These are phyloP conservation scores for Ligustrum vulgare DNA, from an alignment of 257 asterid species.

Conservation along the genomic window DNA sequence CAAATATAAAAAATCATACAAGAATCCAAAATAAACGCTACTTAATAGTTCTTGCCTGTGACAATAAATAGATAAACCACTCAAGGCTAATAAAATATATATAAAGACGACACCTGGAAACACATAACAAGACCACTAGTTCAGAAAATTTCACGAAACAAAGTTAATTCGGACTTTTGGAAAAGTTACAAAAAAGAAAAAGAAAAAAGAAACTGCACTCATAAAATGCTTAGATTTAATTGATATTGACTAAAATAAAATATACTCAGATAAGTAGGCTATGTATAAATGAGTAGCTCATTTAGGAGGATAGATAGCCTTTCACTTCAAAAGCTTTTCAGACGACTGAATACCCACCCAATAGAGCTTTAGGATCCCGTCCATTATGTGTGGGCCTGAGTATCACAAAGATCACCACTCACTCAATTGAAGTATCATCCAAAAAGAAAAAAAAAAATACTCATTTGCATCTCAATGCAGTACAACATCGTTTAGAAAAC, in stretches of 20 bases:
- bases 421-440: constrained; percentile 23
- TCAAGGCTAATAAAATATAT: background rate
- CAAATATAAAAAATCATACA: constrained; percentile 16
- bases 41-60: background rate
- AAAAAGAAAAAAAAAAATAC: constrained; percentile 16
- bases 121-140: constrained; percentile 8
- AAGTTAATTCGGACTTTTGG: background rate
- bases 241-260: background rate
- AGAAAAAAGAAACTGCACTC: background rate
- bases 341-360: constrained; percentile 42
- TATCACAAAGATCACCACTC: constrained; percentile 40
- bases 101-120: background rate
- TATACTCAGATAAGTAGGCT: background rate
- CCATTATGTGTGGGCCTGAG: constrained; percentile 46
- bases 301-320: constrained; percentile 31
- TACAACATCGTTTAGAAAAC: background rate
- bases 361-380: constrained; percentile 51
- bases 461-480: constrained; percentile 23
- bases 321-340: constrained; percentile 38
- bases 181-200: background rate
- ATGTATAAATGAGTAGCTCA: background rate
- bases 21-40: background rate
- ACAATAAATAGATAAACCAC: background rate
- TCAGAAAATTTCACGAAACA: constrained; percentile 8
- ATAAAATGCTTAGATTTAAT: background rate